Percentiles rank a stretch among this genome's conserved stretches.
Conservation (phyloP, 75 land plant species). For the Cryptomeria japonica region DNA sequence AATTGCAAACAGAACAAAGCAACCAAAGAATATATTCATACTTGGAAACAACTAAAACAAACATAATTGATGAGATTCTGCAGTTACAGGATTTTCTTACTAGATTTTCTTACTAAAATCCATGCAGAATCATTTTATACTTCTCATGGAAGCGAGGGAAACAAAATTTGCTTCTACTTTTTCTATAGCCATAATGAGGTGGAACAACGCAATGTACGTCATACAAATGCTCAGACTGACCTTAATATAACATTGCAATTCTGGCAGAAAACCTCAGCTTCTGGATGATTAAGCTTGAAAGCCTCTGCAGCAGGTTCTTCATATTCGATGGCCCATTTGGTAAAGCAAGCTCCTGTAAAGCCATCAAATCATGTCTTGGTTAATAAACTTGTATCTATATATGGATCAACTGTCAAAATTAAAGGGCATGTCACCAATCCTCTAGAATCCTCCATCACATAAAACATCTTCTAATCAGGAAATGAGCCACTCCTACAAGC, state of each 20-base stretch:
- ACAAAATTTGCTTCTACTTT: not conserved
- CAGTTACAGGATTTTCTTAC: not conserved
- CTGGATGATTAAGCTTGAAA: constrained; percentile 88
- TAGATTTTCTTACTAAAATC: not conserved
- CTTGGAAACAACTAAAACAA: not conserved
- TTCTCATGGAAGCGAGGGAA: not conserved
- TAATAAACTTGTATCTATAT: not conserved
- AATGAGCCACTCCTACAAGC: not conserved
- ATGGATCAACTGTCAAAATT: not conserved
- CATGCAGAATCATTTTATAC: not conserved
- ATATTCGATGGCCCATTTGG: constrained; percentile 99
- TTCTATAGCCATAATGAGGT: not conserved
- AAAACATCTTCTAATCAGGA: not conserved
- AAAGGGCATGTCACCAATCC: not conserved
- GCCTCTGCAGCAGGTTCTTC: constrained; percentile 94
- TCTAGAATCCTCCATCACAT: not conserved
- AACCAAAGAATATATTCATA: not conserved
- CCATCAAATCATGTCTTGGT: not conserved
- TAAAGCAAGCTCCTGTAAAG: constrained; percentile 59
- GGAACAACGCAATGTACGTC: not conserved
- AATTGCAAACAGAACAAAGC: not conserved
- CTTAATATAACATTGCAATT: constrained; percentile 96
- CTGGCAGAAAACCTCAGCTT: constrained; percentile 66
- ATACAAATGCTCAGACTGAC: constrained; percentile 20
- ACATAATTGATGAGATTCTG: not conserved